These are phyloP conservation scores for Nemophila menziesii DNA, from an alignment of 257 asterid species.

Conservation along the genomic window DNA sequence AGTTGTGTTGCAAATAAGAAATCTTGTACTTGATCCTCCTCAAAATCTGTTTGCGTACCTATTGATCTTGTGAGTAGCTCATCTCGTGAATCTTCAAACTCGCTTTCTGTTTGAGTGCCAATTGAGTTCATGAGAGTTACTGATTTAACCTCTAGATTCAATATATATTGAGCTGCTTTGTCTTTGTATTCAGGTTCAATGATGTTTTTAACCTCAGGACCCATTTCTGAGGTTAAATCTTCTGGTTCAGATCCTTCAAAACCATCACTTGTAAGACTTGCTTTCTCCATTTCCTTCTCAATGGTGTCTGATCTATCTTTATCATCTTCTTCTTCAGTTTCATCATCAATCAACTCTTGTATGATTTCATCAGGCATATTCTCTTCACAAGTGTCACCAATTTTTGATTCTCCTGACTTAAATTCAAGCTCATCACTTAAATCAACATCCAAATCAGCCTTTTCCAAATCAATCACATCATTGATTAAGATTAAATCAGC, in stretches of 20 bases:
- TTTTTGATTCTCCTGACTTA: slow-evolving; percentile 8
- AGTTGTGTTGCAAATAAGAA: slow-evolving; percentile 5
- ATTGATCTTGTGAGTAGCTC: not conserved
- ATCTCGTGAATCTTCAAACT: slow-evolving; percentile 1
- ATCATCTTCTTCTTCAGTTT: slow-evolving; percentile 22
- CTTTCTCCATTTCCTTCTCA: slow-evolving; percentile 10
- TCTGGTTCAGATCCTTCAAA: not conserved
- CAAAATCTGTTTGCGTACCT: slow-evolving; percentile 3
- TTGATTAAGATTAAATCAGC: slow-evolving; percentile 10
- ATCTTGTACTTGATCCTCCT: slow-evolving; percentile 3
- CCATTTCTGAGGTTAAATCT: not conserved
- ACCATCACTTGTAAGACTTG: not conserved
- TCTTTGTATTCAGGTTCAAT: not conserved
- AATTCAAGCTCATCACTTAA: slow-evolving; percentile 8
- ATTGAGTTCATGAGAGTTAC: slow-evolving; percentile 4
- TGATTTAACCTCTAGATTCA: slow-evolving; percentile 1
- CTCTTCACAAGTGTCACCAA: slow-evolving; percentile 17
- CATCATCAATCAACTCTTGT: slow-evolving; percentile 27
- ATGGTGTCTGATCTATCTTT: slow-evolving; percentile 19
- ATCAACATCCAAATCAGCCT: not conserved
- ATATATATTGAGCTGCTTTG: slow-evolving; percentile 3
- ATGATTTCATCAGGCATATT: slow-evolving; percentile 16
- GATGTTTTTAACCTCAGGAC: not conserved
- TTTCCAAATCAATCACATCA: slow-evolving; percentile 17
- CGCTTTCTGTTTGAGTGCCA: not conserved